These are phyloP conservation scores for Populus hybrid DNA, from an alignment of 441 rosid species.

Conservation along the genomic window DNA sequence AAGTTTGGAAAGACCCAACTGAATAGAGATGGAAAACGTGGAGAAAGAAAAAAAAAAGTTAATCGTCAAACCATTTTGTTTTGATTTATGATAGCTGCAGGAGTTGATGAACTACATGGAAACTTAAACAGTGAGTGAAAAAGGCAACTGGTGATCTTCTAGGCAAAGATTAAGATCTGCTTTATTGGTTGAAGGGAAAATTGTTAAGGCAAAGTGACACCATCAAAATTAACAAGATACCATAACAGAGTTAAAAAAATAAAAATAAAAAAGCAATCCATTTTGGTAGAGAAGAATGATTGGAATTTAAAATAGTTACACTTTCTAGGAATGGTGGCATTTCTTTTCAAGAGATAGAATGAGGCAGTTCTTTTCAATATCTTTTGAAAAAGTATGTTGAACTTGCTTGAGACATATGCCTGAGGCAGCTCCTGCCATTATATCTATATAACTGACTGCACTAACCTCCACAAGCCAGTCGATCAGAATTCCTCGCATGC, in stretches of 20 bases:
- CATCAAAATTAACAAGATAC: neutral
- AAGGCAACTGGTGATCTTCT: neutral
- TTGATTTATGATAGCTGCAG: neutral
- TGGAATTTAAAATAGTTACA: neutral
- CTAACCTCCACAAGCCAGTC: slow-evolving; percentile 97
- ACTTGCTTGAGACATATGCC: neutral
- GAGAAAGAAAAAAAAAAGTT: neutral
- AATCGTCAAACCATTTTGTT: neutral
- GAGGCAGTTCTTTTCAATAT: neutral
- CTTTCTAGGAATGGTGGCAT: neutral
- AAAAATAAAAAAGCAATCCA: no score
- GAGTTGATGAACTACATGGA: neutral
- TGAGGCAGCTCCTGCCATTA: neutral
- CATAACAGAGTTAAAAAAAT: neutral
- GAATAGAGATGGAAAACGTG: neutral
- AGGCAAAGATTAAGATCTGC: neutral
- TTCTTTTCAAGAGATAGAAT: neutral
- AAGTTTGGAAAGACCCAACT: neutral
- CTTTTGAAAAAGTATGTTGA: neutral
- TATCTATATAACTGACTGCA: slow-evolving; percentile 1
- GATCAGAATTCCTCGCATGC: slow-evolving; percentile 78
- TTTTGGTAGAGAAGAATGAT: neutral
- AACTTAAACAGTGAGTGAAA: neutral
- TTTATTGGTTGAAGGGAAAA: neutral
- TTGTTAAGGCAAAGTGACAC: neutral